These are phyloP conservation scores for Penicillium taxi DNA, from an alignment of 495 filamentous ascomycete genomes.

Conservation along the genomic window DNA sequence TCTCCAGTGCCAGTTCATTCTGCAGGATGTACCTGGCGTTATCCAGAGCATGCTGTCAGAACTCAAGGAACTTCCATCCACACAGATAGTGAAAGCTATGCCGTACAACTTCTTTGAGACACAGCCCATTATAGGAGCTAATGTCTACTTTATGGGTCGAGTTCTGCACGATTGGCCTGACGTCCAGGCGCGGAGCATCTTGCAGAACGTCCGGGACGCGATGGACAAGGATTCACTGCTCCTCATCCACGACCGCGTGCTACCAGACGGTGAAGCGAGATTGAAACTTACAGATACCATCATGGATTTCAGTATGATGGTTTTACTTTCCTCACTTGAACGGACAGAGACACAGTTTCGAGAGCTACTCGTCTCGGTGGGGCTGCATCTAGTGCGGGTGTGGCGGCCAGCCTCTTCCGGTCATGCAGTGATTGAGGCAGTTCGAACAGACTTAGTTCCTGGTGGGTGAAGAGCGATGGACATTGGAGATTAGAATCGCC, in stretches of 20 bases:
- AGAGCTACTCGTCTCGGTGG: slow-evolving; percentile 30
- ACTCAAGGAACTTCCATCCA: slow-evolving; percentile 8
- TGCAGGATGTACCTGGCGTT: slow-evolving; percentile 41
- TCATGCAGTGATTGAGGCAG: too few species aligned
- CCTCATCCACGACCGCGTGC: slow-evolving; percentile 32
- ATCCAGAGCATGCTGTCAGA: slow-evolving; percentile 28
- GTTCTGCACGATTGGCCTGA: slow-evolving; percentile 46
- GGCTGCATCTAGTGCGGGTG: slow-evolving; percentile 50
- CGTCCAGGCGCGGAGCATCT: slow-evolving; percentile 27
- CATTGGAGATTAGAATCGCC: too few species aligned
- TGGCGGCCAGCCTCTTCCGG: background rate
- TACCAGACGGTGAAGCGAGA: slow-evolving; percentile 29
- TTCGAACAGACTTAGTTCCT: too few species aligned
- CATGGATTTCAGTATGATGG: slow-evolving; percentile 38
- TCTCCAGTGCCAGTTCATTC: slow-evolving; percentile 32
- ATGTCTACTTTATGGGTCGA: slow-evolving; percentile 23
- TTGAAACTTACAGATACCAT: slow-evolving; percentile 22
- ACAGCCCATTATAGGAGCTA: slow-evolving; percentile 35
- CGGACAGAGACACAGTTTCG: slow-evolving; percentile 18
- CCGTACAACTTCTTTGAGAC: slow-evolving; percentile 40
- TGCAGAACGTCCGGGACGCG: slow-evolving; percentile 31
- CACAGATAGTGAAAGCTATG: slow-evolving; percentile 27
- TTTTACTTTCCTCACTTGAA: slow-evolving; percentile 21
- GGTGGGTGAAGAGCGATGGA: too few species aligned
- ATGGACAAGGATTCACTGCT: slow-evolving; percentile 34